These are phyloP conservation scores for Dionaea muscipula DNA, from an alignment of 179 eudicot genomes.

Conservation along the genomic window DNA sequence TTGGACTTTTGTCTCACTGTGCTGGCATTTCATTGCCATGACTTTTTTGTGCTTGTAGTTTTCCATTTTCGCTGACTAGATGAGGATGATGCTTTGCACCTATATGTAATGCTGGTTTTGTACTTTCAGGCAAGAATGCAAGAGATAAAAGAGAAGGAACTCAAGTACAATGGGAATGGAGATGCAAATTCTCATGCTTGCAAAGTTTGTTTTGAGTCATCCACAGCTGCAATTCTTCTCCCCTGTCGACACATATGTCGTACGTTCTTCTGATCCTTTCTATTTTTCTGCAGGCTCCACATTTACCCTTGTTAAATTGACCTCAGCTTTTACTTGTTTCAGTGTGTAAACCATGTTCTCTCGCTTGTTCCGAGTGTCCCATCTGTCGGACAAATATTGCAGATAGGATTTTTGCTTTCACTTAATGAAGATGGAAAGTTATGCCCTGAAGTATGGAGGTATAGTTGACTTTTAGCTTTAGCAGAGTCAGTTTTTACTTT, in stretches of 20 bases:
- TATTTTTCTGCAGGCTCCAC: neutral
- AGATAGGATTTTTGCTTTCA: conserved; percentile 88
- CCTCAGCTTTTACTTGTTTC: conserved; percentile 21
- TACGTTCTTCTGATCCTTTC: conserved; percentile 23
- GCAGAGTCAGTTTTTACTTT: neutral
- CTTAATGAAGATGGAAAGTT: conserved; percentile 36
- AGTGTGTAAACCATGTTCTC: conserved; percentile 95
- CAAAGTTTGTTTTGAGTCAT: conserved; percentile 89
- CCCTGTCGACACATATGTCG: conserved; percentile 95
- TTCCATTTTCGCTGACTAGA: too few species aligned
- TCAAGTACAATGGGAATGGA: conserved; percentile 37
- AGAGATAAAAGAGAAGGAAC: conserved; percentile 96
- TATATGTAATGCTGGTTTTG: neutral
- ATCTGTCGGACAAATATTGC: conserved; percentile 80
- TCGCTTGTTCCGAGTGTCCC: conserved; percentile 94
- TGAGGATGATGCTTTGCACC: neutral
- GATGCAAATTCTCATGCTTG: conserved; percentile 80
- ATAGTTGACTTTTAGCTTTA: neutral
- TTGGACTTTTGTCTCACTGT: too few species aligned
- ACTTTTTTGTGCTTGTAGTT: too few species aligned
- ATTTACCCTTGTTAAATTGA: neutral
- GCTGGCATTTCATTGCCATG: too few species aligned
- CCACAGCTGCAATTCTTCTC: conserved; percentile 87
- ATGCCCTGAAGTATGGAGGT: conserved; percentile 22
- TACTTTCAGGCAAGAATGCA: conserved; percentile 81